These are phyloP conservation scores for Phaeotremella fagi DNA, from an alignment of 768 basidiomycete genomes.

Conservation along the genomic window DNA sequence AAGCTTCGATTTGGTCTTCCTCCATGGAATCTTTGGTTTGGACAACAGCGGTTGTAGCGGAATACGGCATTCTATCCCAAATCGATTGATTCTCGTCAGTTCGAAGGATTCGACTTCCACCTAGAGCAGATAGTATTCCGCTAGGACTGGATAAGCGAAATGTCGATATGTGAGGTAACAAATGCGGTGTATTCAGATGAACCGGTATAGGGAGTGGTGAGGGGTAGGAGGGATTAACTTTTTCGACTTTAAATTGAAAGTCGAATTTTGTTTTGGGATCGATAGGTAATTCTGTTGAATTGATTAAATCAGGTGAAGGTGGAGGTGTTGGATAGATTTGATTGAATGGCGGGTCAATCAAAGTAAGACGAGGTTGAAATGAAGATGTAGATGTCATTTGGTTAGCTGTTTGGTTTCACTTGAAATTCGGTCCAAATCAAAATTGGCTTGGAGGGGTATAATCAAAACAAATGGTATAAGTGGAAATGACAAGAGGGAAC, in stretches of 20 bases:
- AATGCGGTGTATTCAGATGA: conserved; percentile 12
- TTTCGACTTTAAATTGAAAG: background rate
- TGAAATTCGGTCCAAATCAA: no score
- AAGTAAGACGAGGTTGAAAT: no score
- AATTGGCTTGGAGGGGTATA: no score
- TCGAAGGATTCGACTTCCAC: conserved; percentile 17
- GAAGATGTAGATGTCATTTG: no score
- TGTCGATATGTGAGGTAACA: conserved; percentile 18
- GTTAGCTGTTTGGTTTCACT: no score
- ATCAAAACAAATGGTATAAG: no score
- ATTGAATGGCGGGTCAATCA: no score
- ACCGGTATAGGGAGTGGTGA: conserved; percentile 9
- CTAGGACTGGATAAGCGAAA: conserved; percentile 15
- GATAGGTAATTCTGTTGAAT: background rate
- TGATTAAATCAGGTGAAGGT: background rate
- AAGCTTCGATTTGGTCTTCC: conserved; percentile 26
- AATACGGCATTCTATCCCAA: conserved; percentile 35
- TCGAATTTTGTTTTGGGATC: background rate
- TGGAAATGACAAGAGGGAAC: no score
- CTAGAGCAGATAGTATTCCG: conserved; percentile 13
- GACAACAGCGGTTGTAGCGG: conserved; percentile 7
- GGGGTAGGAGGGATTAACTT: background rate
- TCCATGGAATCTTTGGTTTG: conserved; percentile 13
- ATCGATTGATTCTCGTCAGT: conserved; percentile 11
- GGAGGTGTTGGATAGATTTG: background rate